Base-by-base conservation (phyloP, 2,329 filamentous ascomycete genomes). In the Mycosphaerella arachidis region DNA sequence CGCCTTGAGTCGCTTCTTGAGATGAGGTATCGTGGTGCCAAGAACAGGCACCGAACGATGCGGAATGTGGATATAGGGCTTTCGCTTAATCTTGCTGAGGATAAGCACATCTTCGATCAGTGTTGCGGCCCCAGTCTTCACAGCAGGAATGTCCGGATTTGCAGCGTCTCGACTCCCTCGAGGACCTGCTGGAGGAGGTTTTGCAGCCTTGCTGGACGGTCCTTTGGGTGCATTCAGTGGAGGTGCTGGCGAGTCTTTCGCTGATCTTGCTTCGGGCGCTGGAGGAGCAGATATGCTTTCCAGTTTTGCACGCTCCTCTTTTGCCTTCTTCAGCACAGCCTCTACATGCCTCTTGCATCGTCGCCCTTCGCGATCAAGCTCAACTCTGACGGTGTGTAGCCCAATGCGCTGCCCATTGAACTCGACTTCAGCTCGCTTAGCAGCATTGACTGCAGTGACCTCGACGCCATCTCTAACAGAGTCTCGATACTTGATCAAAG, bases 61-160 rank as follows among this genome's bases (percentile, higher is more conserved):
- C n/a, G 91, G 83, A 59, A 99, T 88, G 72, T 96, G 97, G 40
- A 97, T 87, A 72, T 96, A 97, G 0, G 94, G 94, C 60, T 90
- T 87, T 55, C 86, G 84, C 70, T 88, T 86, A 55, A 97, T 84
- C 64, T 87, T 86, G 35, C 83, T 78, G 24, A 89, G 78, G 48
- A 96, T 82, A 3, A 84, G 84, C 54, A 85, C 84, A 35, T 82
- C 79, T 72, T 92, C 90, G 30, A 90, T 78, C 8, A 86, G 70
- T 20, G 83, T 78, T 56, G 82, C 77, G 24, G 79, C 74, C 67
- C 79, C 77, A 24, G 64, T 62, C 45, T 65, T 63, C 13, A 59
- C 50, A 12, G 59, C 55, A 37, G 73, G 55, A 27, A 54, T 51
- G 35, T 56, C 54, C 6, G 73, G 54, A 29, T 51, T 50, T 20